Base-by-base conservation (phyloP, 2,329 filamentous ascomycete genomes). In the Fusarium sp. region DNA sequence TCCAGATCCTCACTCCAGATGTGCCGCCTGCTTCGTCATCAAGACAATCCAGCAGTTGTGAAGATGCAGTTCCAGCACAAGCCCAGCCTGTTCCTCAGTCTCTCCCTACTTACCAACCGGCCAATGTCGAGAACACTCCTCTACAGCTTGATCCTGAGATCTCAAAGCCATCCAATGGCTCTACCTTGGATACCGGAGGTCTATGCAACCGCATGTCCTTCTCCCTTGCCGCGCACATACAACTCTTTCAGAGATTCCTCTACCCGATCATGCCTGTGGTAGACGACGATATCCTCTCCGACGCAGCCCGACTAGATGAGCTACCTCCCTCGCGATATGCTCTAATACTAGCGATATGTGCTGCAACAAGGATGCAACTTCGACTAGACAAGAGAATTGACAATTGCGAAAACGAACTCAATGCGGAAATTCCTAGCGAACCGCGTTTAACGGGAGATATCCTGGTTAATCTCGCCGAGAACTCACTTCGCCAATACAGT, bases 231-330 rank as follows among this genome's bases (percentile, higher is more conserved):
- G 70, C 75, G 15, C 75, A 77, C 49, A 56, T 76, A 28, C 69
- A 65, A 10, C 67, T 73, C 34, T 77, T 76, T 45, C 67, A 76
- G n/a, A 67, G 67, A n/a, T 63, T 72, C n/a, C 50, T 77, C 15
- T 76, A 75, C 34, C 75, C 75, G 1, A 77, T 77, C 7, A 76
- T 77, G 74, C 75, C 75, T 17, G 73, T 75, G 1, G 57, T 76
- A 8, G 67, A 76, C 21, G 73, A 73, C 6, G 70, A 73, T n/a
- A 62, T 77, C 17, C 51, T 74, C 3, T 34, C 66, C 7, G 75
- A 77, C 45, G 72, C 72, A 14, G 47, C 60, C 9, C 65, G 69
- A 10, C 39, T 75, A 10, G 67, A 72, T 4, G 58, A 69, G n/a
- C 36, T 77, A 3, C 39, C 74, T 0, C 72, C 74, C 1, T 68